Evolutionary conservation across 768 basidiomycete genomes (phyloP).

Genomic region (Mycena filopes): DNA sequence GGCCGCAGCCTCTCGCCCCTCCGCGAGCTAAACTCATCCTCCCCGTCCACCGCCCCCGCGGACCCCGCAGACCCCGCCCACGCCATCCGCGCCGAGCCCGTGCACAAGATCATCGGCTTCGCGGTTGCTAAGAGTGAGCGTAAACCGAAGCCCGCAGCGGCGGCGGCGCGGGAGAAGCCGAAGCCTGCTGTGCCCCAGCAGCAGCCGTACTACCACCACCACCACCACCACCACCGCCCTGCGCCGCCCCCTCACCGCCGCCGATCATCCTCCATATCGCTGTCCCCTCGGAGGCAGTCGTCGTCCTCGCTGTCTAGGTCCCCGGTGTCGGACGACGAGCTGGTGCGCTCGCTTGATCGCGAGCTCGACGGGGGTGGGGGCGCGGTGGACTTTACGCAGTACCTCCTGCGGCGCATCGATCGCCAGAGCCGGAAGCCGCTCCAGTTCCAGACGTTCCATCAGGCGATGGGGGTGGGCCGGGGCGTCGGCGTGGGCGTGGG

Average conservation of each 20-base stretch:
- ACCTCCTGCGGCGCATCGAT: constrained; percentile 54
- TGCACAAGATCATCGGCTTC: constrained; percentile 37
- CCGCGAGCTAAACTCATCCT: constrained; percentile 5
- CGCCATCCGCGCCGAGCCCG: constrained; percentile 31
- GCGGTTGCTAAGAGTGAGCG: too few species aligned
- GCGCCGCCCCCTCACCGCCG: constrained; percentile 43
- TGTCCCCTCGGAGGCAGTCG: constrained; percentile 19
- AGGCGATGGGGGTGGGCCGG: too few species aligned
- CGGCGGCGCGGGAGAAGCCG: neutral
- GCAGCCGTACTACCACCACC: too few species aligned
- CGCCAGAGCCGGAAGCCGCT: constrained; percentile 47
- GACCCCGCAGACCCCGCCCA: constrained; percentile 18
- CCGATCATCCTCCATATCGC: too few species aligned
- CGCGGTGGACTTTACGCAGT: constrained; percentile 51
- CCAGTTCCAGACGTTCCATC: constrained; percentile 41
- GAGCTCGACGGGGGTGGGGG: constrained; percentile 45
- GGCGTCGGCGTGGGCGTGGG: too few species aligned
- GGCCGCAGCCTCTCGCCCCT: constrained; percentile 6
- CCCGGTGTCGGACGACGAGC: constrained; percentile 44
- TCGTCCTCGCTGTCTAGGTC: constrained; percentile 49
- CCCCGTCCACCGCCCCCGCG: neutral
- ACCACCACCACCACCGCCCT: too few species aligned
- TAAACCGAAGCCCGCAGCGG: constrained; percentile 27
- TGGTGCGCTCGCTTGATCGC: constrained; percentile 43
- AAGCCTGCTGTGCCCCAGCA: too few species aligned